Evolutionary conservation across 1,284 basidiomycete species (phyloP).

Genomic region (Gomphus bonarii): DNA sequence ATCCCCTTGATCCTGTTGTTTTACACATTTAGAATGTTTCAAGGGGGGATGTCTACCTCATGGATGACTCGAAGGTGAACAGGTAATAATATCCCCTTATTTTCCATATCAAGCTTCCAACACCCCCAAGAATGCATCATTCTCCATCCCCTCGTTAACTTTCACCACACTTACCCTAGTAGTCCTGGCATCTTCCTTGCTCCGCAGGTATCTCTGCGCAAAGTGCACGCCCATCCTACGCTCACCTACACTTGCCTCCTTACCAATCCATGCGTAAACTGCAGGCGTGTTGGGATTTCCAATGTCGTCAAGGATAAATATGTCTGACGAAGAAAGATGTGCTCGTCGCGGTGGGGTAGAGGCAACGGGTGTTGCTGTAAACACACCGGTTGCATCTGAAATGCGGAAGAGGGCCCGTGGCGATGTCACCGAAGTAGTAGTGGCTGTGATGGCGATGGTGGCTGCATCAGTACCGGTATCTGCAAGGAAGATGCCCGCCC

Average conservation of each 20-base stretch:
- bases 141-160: conserved; percentile 42
- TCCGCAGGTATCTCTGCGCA: conserved; percentile 41
- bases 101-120: conserved; percentile 11
- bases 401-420: conserved; percentile 33
- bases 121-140: conserved; percentile 28
- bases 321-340: conserved; percentile 31
- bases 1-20: neutral
- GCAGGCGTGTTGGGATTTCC: conserved; percentile 21
- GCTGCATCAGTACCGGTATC: conserved; percentile 27
- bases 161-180: conserved; percentile 31
- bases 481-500: conserved; percentile 35
- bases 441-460: conserved; percentile 14
- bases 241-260: conserved; percentile 36
- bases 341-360: conserved; percentile 22
- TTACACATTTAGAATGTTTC: neutral
- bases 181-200: conserved; percentile 20
- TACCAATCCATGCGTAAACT: conserved; percentile 51
- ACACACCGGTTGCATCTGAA: conserved; percentile 33
- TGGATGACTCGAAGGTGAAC: neutral
- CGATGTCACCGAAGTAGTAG: conserved; percentile 12
- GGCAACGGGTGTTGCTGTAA: conserved; percentile 29
- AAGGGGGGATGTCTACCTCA: neutral
- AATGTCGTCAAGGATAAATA: conserved; percentile 23
- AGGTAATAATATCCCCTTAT: neutral
- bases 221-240: conserved; percentile 40